A percentile compares a stretch with the other conserved stretches of the same genome.
Evolutionary conservation across 1,284 basidiomycete genomes (phyloP).

Genomic region (Moesziomyces antarcticus): DNA sequence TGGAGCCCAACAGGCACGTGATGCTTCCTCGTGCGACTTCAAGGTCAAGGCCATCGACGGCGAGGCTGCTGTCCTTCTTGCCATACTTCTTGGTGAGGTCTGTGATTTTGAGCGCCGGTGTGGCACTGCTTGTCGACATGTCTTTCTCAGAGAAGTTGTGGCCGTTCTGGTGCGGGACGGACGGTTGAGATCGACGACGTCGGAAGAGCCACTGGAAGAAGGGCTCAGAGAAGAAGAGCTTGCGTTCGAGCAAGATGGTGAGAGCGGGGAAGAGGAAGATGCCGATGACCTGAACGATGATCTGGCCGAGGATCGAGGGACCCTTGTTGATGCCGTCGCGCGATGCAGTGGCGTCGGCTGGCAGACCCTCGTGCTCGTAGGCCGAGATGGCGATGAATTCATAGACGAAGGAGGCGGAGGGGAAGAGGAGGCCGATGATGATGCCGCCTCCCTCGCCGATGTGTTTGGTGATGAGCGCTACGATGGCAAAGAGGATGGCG

Average conservation of each 20-base stretch:
- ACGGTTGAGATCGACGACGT: slow-evolving; percentile 1
- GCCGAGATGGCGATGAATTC: slow-evolving; percentile 76
- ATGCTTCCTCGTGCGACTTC: slow-evolving; percentile 76
- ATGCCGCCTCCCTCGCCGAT: slow-evolving; percentile 72
- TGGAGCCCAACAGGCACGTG: slow-evolving; percentile 76
- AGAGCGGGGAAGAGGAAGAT: slow-evolving; percentile 78
- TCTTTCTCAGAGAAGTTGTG: slow-evolving; percentile 20
- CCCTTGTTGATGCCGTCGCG: slow-evolving; percentile 65
- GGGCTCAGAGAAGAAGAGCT: slow-evolving; percentile 74
- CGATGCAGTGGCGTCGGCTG: slow-evolving; percentile 72
- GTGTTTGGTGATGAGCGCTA: slow-evolving; percentile 74
- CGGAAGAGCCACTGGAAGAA: slow-evolving; percentile 64
- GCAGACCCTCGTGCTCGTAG: slow-evolving; percentile 74
- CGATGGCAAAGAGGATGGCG: slow-evolving; percentile 76
- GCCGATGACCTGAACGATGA: slow-evolving; percentile 69
- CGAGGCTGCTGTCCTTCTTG: slow-evolving; percentile 44
- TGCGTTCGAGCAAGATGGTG: slow-evolving; percentile 74
- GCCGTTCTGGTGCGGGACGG: background rate
- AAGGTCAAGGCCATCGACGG: slow-evolving; percentile 72
- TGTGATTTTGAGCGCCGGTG: slow-evolving; percentile 34
- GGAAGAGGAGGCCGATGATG: slow-evolving; percentile 78
- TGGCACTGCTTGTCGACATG: slow-evolving; percentile 2
- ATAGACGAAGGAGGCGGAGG: slow-evolving; percentile 79
- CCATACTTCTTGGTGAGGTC: slow-evolving; percentile 39
- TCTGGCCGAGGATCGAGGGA: slow-evolving; percentile 73